These are phyloP conservation scores for Musa acuminata DNA, from an alignment of 176 grass and related monocot species.

Conservation along the genomic window DNA sequence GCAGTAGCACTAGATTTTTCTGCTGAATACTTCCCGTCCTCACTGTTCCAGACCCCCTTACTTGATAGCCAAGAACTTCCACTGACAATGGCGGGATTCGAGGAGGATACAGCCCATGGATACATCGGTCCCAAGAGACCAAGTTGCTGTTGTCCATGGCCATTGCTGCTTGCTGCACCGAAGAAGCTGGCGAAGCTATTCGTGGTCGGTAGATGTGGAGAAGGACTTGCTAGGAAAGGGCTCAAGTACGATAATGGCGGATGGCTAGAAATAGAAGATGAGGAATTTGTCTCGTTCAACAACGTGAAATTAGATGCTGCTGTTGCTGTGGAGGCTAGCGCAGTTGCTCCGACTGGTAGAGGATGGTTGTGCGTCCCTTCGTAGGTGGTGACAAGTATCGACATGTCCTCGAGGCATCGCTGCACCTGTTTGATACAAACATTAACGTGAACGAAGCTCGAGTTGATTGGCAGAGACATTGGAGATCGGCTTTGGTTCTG, in stretches of 20 bases:
- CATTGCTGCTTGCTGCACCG: background rate
- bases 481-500: too few species aligned
- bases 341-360: slow-evolving; percentile 78
- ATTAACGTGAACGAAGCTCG: too few species aligned
- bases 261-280: too few species aligned
- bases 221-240: background rate
- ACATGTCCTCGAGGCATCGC: slow-evolving; percentile 89
- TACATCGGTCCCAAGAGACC: too few species aligned
- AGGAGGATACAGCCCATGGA: background rate
- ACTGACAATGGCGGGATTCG: background rate
- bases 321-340: slow-evolving; percentile 75
- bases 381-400: slow-evolving; percentile 93
- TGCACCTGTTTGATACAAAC: slow-evolving; percentile 44
- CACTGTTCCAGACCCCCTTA: background rate
- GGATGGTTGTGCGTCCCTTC: slow-evolving; percentile 98
- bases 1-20: background rate
- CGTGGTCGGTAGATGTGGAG: background rate
- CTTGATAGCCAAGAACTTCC: background rate
- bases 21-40: background rate
- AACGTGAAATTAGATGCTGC: slow-evolving; percentile 45
- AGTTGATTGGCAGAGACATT: too few species aligned
- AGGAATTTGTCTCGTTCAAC: too few species aligned
- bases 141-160: background rate
- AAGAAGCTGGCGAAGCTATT: background rate
- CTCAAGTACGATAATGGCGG: background rate